Evolutionary conservation across 176 grass and related monocot genomes (phyloP).

Genomic region (Miscanthus lutarioriparius): DNA sequence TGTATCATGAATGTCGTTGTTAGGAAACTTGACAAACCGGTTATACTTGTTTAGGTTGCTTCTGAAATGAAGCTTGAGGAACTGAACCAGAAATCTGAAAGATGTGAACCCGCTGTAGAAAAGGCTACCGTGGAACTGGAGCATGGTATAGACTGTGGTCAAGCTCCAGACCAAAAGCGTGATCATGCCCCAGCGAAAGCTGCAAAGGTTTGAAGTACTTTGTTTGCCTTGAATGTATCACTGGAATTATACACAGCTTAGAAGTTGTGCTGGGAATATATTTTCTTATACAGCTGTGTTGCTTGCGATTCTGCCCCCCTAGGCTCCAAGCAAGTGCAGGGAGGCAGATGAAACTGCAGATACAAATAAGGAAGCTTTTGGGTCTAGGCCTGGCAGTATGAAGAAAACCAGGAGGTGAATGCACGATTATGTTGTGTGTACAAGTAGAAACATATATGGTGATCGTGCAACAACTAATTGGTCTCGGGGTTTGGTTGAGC

Average conservation of each 20-base stretch:
- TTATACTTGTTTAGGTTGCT: conserved; percentile 31
- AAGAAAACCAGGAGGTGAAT: conserved; percentile 54
- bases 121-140: conserved; percentile 6
- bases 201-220: conserved; percentile 26
- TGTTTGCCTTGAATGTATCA: not conserved
- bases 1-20: not conserved
- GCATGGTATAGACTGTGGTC: conserved; percentile 15
- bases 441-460: not conserved
- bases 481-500: conserved; percentile 4
- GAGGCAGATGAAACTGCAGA: conserved; percentile 4
- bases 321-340: conserved; percentile 34
- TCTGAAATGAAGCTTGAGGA: conserved; percentile 16
- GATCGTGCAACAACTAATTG: not conserved
- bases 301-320: not conserved
- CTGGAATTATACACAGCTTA: not conserved
- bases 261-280: not conserved
- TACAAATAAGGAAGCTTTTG: conserved; percentile 2
- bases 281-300: conserved; percentile 18
- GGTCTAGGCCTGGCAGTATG: conserved; percentile 3
- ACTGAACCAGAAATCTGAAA: not conserved
- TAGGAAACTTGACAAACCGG: not conserved
- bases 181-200: conserved; percentile 1
- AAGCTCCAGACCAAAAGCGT: not conserved
- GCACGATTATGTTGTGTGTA: not conserved
- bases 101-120: conserved; percentile 3